A percentile compares a stretch with the other conserved stretches of the same genome.
Conservation (phyloP, 805 yeast species). For the Yamadazyma paraphyllophila region DNA sequence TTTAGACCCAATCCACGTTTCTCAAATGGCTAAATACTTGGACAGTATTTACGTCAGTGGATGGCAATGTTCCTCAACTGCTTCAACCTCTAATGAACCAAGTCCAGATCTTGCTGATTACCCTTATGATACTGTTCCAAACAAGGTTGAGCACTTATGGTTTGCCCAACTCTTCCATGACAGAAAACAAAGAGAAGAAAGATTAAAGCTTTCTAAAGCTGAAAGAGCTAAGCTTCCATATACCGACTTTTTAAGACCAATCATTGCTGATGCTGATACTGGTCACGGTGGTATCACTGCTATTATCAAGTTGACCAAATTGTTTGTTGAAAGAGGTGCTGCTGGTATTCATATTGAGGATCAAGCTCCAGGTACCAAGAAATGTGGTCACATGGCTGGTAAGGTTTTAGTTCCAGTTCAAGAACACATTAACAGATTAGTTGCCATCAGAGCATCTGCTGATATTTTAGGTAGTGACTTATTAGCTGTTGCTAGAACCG, state of each 20-base stretch:
- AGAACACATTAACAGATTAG: constrained; percentile 92
- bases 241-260: constrained; percentile 89
- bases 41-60: constrained; percentile 94
- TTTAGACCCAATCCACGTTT: constrained; percentile 89
- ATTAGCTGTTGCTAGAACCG: constrained; percentile 90
- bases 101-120: constrained; percentile 98
- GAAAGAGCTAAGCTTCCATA: constrained; percentile 70
- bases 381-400: constrained; percentile 99
- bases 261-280: constrained; percentile 96
- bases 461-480: constrained; percentile 88
- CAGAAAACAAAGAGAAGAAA: constrained; percentile 89
- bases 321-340: constrained; percentile 97
- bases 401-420: constrained; percentile 96
- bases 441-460: constrained; percentile 92
- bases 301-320: constrained; percentile 88
- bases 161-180: constrained; percentile 97
- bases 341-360: constrained; percentile 99
- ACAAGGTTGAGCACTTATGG: constrained; percentile 95
- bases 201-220: constrained; percentile 57
- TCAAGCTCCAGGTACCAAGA: constrained; percentile 98
- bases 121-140: constrained; percentile 98
- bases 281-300: constrained; percentile 99
- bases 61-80: constrained; percentile 98
- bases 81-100: constrained; percentile 96
- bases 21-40: constrained; percentile 95